A percentile compares a stretch with the other conserved stretches of the same genome.
Conservation (phyloP, 257 asterid species). For the Mentha longifolia region DNA sequence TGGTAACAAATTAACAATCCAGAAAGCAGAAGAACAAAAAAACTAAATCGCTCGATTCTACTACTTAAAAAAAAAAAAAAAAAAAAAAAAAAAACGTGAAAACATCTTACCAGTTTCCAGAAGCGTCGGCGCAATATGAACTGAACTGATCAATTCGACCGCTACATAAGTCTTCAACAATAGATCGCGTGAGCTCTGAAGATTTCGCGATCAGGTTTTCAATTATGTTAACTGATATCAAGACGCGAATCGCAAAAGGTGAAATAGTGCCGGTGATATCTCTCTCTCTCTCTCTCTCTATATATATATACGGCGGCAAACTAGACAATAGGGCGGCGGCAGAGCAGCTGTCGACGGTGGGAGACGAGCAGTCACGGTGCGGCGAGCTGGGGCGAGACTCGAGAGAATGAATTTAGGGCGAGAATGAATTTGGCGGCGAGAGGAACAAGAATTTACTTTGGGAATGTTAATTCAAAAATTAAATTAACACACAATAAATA, state of each 20-base stretch:
- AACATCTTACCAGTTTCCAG: conserved; percentile 64
- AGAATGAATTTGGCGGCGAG: too few relatives aligned
- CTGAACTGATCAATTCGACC: conserved; percentile 69
- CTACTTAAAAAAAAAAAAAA: too few relatives aligned
- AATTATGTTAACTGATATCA: neutral
- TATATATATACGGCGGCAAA: too few relatives aligned
- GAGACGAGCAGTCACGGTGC: too few relatives aligned
- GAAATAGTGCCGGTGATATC: conserved; percentile 51
- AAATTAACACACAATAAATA: too few relatives aligned
- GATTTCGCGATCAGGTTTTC: conserved; percentile 13
- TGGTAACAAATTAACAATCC: conserved; percentile 14
- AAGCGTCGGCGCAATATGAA: conserved; percentile 61
- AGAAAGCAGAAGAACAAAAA: neutral
- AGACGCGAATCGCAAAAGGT: neutral
- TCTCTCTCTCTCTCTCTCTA: too few relatives aligned
- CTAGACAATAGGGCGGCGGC: too few relatives aligned
- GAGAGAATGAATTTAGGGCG: too few relatives aligned
- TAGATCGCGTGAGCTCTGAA: conserved; percentile 71
- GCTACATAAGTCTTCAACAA: conserved; percentile 56
- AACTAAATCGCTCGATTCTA: conserved; percentile 3
- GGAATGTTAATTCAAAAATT: too few relatives aligned
- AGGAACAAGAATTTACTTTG: too few relatives aligned
- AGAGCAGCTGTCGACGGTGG: too few relatives aligned
- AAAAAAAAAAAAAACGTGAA: neutral
- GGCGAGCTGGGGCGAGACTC: too few relatives aligned